Percentiles rank a stretch among this genome's conserved stretches.
phyloP scores from a whole-genome alignment of 2,329 filamentous ascomycete genomes.

The Microcyclospora tardicrescens region DNA sequence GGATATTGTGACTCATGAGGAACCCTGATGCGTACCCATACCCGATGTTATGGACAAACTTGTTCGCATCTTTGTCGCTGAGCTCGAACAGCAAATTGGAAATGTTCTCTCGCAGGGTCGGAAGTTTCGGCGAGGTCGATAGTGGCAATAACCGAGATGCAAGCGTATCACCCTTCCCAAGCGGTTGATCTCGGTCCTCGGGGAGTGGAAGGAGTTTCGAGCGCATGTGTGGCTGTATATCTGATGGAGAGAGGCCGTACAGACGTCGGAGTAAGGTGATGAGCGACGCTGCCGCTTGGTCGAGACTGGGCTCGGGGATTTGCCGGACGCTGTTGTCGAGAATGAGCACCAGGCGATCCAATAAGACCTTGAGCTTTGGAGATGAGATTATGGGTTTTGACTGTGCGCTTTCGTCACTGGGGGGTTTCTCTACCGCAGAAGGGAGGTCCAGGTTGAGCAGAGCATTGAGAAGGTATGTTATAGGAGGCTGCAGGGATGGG shows the following conservation, averaged over 20 bases:
- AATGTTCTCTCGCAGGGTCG: slow-evolving; percentile 60
- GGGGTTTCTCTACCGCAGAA: slow-evolving; percentile 10
- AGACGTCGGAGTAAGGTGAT: slow-evolving; percentile 60
- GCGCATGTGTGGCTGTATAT: slow-evolving; percentile 51
- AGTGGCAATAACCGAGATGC: slow-evolving; percentile 65
- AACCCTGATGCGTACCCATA: slow-evolving; percentile 92
- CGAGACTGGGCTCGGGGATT: slow-evolving; percentile 58
- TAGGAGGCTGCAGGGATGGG: slow-evolving; percentile 60
- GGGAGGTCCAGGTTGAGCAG: slow-evolving; percentile 66
- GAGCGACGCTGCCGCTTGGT: slow-evolving; percentile 45
- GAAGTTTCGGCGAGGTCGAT: slow-evolving; percentile 58
- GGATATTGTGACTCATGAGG: slow-evolving; percentile 70
- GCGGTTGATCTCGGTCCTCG: slow-evolving; percentile 59
- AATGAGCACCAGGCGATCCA: slow-evolving; percentile 54
- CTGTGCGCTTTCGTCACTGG: slow-evolving; percentile 8
- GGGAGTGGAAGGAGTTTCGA: slow-evolving; percentile 60
- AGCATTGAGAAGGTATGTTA: slow-evolving; percentile 63
- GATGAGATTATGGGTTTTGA: slow-evolving; percentile 53
- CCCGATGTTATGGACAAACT: slow-evolving; percentile 80
- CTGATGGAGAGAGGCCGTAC: slow-evolving; percentile 54
- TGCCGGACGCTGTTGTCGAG: slow-evolving; percentile 51
- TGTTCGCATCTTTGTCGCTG: slow-evolving; percentile 64
- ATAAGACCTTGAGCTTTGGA: slow-evolving; percentile 44
- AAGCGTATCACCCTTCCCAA: slow-evolving; percentile 63
- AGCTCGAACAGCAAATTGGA: slow-evolving; percentile 75